These are phyloP conservation scores for Eucalyptus marginata DNA, from an alignment of 345 rosid genomes.

Conservation along the genomic window DNA sequence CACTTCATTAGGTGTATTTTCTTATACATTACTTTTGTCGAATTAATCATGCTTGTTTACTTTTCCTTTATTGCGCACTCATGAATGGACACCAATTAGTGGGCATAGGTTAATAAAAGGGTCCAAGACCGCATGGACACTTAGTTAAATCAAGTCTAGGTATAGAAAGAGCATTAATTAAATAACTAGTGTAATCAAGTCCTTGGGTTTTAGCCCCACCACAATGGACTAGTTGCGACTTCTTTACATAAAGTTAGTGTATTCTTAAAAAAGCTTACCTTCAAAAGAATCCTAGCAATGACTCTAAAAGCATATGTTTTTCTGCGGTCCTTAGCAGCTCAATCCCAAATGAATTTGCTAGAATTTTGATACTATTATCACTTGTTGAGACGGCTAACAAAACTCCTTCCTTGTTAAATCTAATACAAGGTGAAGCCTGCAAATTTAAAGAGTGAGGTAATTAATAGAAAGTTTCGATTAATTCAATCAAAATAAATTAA, in stretches of 20 bases:
- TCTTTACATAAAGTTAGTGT: neutral
- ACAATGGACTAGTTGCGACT: no score
- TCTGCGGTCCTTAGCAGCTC: conserved; percentile 9
- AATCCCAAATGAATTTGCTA: conserved; percentile 27
- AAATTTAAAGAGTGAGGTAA: neutral
- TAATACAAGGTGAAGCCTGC: conserved; percentile 30
- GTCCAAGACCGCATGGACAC: no score
- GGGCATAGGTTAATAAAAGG: no score
- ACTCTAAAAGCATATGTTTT: conserved; percentile 11
- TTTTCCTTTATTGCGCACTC: no score
- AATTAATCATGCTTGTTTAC: no score
- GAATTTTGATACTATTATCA: conserved; percentile 3
- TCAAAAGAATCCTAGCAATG: conserved; percentile 18
- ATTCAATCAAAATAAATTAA: neutral
- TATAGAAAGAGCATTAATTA: no score
- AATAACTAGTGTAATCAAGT: no score
- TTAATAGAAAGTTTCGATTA: neutral
- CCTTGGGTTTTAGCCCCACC: no score
- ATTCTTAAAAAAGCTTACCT: conserved; percentile 18
- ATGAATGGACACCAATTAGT: no score
- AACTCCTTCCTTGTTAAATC: conserved; percentile 31
- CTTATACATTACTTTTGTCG: no score
- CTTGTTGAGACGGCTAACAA: conserved; percentile 30
- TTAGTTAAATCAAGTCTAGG: no score
- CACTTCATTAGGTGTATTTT: no score